Evolutionary conservation across 2,329 filamentous ascomycete species (phyloP).

Genomic region (Hypoxylon sp.): DNA sequence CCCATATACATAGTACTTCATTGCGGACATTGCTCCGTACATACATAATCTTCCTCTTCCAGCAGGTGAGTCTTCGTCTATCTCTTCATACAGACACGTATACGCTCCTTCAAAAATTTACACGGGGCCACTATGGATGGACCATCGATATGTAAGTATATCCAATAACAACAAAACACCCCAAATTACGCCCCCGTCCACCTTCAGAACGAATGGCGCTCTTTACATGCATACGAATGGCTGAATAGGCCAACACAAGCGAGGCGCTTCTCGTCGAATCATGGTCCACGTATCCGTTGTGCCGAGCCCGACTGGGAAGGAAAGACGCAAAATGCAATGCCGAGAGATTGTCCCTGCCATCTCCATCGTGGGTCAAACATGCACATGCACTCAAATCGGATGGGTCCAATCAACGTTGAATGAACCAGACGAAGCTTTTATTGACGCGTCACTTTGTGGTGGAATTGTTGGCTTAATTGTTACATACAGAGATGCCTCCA

Average conservation of each 20-base stretch:
- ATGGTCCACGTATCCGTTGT: conserved; percentile 38
- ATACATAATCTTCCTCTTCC: conserved; percentile 39
- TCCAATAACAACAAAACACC: conserved; percentile 36
- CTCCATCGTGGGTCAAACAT: conserved; percentile 35
- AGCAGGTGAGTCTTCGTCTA: conserved; percentile 38
- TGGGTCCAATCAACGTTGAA: conserved; percentile 38
- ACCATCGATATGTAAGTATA: conserved; percentile 38
- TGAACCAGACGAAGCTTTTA: conserved; percentile 39
- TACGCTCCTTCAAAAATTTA: conserved; percentile 22
- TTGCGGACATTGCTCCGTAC: conserved; percentile 33
- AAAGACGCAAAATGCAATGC: conserved; percentile 42
- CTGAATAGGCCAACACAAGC: conserved; percentile 40
- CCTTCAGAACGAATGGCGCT: conserved; percentile 32
- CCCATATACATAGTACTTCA: conserved; percentile 12
- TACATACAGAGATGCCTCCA: conserved; percentile 35
- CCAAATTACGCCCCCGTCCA: conserved; percentile 30
- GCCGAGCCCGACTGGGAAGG: conserved; percentile 46
- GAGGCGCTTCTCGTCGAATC: conserved; percentile 39
- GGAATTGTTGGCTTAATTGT: conserved; percentile 33
- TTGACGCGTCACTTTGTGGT: conserved; percentile 44
- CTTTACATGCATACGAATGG: conserved; percentile 37
- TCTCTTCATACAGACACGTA: conserved; percentile 33
- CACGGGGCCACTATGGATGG: conserved; percentile 38
- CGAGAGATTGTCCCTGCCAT: conserved; percentile 38
- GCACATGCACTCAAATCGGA: conserved; percentile 37